Base-by-base conservation (phyloP, 805 yeast species). In the Schwanniomyces sp. region DNA sequence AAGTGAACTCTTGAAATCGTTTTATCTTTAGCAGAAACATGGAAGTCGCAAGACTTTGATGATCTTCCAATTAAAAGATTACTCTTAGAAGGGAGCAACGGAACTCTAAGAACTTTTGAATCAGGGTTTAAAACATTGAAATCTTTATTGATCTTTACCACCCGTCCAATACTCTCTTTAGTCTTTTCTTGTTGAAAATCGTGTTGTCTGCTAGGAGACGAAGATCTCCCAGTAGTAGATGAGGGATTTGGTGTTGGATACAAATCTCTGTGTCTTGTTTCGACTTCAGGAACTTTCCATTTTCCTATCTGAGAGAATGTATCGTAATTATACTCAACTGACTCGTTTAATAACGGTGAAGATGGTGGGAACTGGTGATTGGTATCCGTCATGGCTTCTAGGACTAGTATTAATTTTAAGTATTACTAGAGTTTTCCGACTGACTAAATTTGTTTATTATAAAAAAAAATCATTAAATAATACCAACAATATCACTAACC, bases 241-340 rank as follows among this genome's bases (percentile, higher is more conserved):
- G 90, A 84, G 0, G 92, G 91, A 53, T 82, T 79, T 17, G 92
- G 92, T 0, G 91, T 85, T 10, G 89, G 88, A 55, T 82, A 83
- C 8, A 50, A 46, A 5, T 34, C 48, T 30, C 63, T 57, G 39
- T 56, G 65, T 47, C 56, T 42, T 45, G 14, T 44, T 27, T 42
- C 52, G 29, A 21, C 45, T 45, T 34, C 41, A 18, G 30, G 39
- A 41, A 46, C 24, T n/a, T 28, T 34, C 36, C 10, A 16, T 40
- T 16, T 18, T 7, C 25, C 25, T 14, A 17, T 24, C 12, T 25
- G 7, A 7, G 47, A 45, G 44, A 52, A 54, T 3, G 53, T 57
- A 28, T 55, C 52, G 34, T 43, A 29, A 12, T 37, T 41, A 14
- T 38, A 32, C 6, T 34, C 42, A 10, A 25, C 54, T 43, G 59